These are phyloP conservation scores for Jackrogersella minutella DNA, from an alignment of 495 filamentous ascomycete species.

Conservation along the genomic window DNA sequence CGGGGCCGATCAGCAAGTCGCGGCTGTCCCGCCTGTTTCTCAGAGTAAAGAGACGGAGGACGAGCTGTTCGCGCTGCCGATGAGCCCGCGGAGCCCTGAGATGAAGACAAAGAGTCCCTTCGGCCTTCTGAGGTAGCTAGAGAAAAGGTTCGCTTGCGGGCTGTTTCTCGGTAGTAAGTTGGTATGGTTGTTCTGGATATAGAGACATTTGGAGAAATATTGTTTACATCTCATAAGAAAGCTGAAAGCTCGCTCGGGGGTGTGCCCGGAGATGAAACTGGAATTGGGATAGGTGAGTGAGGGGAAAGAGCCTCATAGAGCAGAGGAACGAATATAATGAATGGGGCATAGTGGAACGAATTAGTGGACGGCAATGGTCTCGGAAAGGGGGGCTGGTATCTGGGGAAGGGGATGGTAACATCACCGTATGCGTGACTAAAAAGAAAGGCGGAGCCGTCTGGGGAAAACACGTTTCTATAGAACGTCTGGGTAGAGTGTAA, in stretches of 20 bases:
- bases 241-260: background rate
- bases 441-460: too few species aligned
- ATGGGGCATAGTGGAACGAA: background rate
- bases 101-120: conserved; percentile 76
- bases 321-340: background rate
- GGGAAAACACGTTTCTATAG: background rate
- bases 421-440: too few species aligned
- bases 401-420: background rate
- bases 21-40: conserved; percentile 41
- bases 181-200: too few species aligned
- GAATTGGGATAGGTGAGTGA: background rate
- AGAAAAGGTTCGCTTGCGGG: background rate
- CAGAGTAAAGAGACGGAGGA: conserved; percentile 65
- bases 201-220: too few species aligned
- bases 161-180: too few species aligned
- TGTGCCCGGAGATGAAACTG: too few species aligned
- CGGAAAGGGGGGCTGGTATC: background rate
- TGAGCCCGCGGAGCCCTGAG: conserved; percentile 82
- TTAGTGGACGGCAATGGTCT: conserved; percentile 4
- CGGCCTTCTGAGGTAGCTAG: conserved; percentile 52
- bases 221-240: too few species aligned
- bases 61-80: conserved; percentile 79
- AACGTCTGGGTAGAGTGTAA: background rate
- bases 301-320: background rate
- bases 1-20: conserved; percentile 40